phyloP scores from a whole-genome alignment of 495 filamentous ascomycete species.

The Tetracladium setigerum region DNA sequence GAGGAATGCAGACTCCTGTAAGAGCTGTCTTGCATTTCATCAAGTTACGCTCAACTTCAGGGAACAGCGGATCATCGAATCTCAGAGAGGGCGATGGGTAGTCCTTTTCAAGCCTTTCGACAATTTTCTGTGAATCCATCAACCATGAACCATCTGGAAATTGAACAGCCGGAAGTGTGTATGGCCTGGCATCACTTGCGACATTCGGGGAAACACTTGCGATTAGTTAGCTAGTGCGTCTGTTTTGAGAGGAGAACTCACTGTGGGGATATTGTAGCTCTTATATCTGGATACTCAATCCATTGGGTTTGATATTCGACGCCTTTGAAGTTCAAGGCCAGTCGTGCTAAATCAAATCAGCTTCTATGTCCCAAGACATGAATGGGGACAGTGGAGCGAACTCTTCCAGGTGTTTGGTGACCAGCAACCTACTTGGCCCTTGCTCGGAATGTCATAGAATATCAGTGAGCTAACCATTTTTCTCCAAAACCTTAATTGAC shows the following conservation, averaged over 20 bases:
- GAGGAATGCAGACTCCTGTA: not conserved
- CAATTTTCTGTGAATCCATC: conserved; percentile 52
- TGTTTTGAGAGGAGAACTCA: conserved; percentile 19
- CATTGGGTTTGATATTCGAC: conserved; percentile 58
- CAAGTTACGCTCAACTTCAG: conserved; percentile 24
- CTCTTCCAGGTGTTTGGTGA: conserved; percentile 57
- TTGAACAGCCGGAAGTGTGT: conserved; percentile 47
- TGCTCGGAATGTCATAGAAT: conserved; percentile 52
- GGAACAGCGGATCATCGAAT: conserved; percentile 37
- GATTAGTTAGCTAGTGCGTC: not conserved
- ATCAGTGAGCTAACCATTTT: conserved; percentile 16
- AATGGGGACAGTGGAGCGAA: conserved; percentile 23
- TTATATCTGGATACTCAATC: conserved; percentile 57
- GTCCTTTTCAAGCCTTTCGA: conserved; percentile 37
- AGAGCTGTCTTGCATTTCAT: conserved; percentile 13
- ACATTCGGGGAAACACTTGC: conserved; percentile 30
- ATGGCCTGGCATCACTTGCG: conserved; percentile 22
- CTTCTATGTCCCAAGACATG: not conserved
- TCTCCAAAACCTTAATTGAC: too few relatives aligned
- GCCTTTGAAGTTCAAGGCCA: conserved; percentile 53
- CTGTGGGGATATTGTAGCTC: conserved; percentile 35
- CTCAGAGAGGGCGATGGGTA: conserved; percentile 46
- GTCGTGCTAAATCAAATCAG: conserved; percentile 35
- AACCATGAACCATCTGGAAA: conserved; percentile 43
- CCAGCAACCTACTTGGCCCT: conserved; percentile 37